Percentiles rank a stretch among this genome's conserved stretches.
Evolutionary conservation across 2,329 filamentous ascomycete genomes (phyloP).

Genomic region (Scorias spongiosa): DNA sequence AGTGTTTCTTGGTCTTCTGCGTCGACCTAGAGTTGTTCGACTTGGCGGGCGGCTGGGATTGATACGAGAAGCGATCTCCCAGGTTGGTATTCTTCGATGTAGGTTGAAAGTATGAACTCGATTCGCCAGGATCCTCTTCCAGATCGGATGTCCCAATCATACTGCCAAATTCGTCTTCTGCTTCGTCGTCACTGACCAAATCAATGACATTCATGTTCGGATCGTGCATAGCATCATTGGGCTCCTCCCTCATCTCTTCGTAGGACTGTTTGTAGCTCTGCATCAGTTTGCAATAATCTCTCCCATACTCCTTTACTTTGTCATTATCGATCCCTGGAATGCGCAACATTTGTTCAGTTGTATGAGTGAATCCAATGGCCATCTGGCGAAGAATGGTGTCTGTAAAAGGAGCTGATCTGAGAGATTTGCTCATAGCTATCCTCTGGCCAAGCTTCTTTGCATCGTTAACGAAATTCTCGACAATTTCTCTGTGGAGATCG

Average conservation of each 20-base stretch:
- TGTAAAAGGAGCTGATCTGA: slow-evolving; percentile 48
- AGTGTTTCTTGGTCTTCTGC: background rate
- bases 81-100: background rate
- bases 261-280: slow-evolving; percentile 21
- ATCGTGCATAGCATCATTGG: slow-evolving; percentile 28
- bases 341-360: slow-evolving; percentile 42
- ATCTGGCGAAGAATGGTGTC: slow-evolving; percentile 57
- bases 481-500: slow-evolving; percentile 45
- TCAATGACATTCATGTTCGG: slow-evolving; percentile 36
- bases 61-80: background rate
- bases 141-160: slow-evolving; percentile 25
- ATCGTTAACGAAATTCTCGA: slow-evolving; percentile 49
- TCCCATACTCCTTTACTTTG: slow-evolving; percentile 48
- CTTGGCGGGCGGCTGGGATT: background rate
- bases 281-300: slow-evolving; percentile 45
- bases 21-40: background rate
- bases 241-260: slow-evolving; percentile 30
- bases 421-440: slow-evolving; percentile 43
- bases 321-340: slow-evolving; percentile 49
- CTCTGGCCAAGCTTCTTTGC: slow-evolving; percentile 46
- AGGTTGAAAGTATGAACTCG: slow-evolving; percentile 11
- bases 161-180: slow-evolving; percentile 28
- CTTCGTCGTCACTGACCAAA: slow-evolving; percentile 27
- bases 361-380: slow-evolving; percentile 53
- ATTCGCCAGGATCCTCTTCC: slow-evolving; percentile 6